Evolutionary conservation across 2,329 filamentous ascomycete genomes (phyloP).

Genomic region (Fusarium avenaceum): DNA sequence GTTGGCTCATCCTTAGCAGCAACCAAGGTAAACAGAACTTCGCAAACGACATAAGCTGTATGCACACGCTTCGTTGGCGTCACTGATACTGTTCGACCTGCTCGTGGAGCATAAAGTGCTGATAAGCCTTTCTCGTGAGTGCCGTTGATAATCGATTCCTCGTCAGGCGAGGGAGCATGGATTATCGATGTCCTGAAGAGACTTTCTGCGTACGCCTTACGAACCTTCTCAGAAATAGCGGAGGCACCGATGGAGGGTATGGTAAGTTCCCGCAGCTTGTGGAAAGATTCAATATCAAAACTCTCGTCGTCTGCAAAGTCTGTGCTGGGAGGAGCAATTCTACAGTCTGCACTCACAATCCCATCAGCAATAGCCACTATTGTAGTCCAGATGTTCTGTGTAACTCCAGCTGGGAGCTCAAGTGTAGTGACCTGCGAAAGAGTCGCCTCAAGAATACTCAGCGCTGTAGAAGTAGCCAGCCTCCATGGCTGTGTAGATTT

Average conservation of each 20-base stretch:
- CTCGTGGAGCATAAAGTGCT: conserved; percentile 72
- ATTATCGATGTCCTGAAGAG: conserved; percentile 88
- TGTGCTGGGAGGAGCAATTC: conserved; percentile 59
- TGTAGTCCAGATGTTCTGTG: conserved; percentile 76
- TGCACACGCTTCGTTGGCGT: conserved; percentile 73
- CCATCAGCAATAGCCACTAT: conserved; percentile 75
- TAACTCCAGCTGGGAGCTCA: conserved; percentile 60
- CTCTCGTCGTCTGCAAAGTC: conserved; percentile 76
- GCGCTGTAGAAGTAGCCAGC: conserved; percentile 77
- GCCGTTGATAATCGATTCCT: conserved; percentile 67
- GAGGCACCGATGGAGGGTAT: conserved; percentile 78
- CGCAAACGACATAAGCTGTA: conserved; percentile 85
- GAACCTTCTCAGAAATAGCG: conserved; percentile 74
- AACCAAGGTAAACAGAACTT: conserved; percentile 81
- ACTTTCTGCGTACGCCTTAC: conserved; percentile 77
- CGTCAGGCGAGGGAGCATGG: conserved; percentile 70
- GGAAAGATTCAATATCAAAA: conserved; percentile 85
- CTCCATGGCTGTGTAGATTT: conserved; percentile 83
- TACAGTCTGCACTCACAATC: conserved; percentile 76
- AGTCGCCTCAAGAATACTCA: conserved; percentile 76
- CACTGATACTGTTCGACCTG: conserved; percentile 79
- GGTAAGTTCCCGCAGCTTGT: conserved; percentile 76
- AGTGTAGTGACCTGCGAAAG: conserved; percentile 70
- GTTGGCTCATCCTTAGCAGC: conserved; percentile 57
- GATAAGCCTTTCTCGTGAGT: conserved; percentile 65